Percentiles rank a stretch among this genome's conserved stretches.
Evolutionary conservation across 805 yeast genomes (phyloP).

Genomic region (Kuraishia molischiana): DNA sequence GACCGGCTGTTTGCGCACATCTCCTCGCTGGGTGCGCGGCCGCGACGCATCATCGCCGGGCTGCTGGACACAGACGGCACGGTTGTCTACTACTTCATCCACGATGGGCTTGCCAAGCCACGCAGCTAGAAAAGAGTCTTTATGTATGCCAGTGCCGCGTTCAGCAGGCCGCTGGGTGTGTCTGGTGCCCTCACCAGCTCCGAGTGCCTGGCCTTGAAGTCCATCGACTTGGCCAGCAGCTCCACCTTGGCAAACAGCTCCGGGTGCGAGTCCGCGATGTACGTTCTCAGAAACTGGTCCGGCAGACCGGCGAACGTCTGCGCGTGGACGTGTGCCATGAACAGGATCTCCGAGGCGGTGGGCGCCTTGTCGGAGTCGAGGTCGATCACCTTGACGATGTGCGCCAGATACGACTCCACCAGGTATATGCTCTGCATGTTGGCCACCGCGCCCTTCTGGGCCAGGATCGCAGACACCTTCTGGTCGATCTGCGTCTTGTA

Average conservation of each 20-base stretch:
- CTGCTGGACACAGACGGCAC: slow-evolving; percentile 60
- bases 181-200: slow-evolving; percentile 1
- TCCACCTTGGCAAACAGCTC: slow-evolving; percentile 10
- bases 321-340: slow-evolving; percentile 27
- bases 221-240: slow-evolving; percentile 1
- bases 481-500: slow-evolving; percentile 15
- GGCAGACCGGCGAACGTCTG: slow-evolving; percentile 25
- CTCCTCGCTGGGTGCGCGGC: slow-evolving; percentile 14
- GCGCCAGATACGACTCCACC: not conserved
- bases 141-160: slow-evolving; percentile 2
- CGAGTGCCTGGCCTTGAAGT: slow-evolving; percentile 1
- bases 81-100: slow-evolving; percentile 56
- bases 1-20: slow-evolving; percentile 28
- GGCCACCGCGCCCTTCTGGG: slow-evolving; percentile 16
- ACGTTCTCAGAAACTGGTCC: slow-evolving; percentile 28
- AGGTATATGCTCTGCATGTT: slow-evolving; percentile 19
- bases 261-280: slow-evolving; percentile 22
- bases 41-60: slow-evolving; percentile 40
- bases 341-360: slow-evolving; percentile 21
- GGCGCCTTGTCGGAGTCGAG: not conserved
- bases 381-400: not conserved
- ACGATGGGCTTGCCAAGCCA: slow-evolving; percentile 60
- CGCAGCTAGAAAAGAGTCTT: slow-evolving; percentile 26
- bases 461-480: slow-evolving; percentile 12
- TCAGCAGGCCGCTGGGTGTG: too few relatives aligned